Evolutionary conservation across 352 stramenopile species (phyloP).

Genomic region (Globisporangium irregulare): DNA sequence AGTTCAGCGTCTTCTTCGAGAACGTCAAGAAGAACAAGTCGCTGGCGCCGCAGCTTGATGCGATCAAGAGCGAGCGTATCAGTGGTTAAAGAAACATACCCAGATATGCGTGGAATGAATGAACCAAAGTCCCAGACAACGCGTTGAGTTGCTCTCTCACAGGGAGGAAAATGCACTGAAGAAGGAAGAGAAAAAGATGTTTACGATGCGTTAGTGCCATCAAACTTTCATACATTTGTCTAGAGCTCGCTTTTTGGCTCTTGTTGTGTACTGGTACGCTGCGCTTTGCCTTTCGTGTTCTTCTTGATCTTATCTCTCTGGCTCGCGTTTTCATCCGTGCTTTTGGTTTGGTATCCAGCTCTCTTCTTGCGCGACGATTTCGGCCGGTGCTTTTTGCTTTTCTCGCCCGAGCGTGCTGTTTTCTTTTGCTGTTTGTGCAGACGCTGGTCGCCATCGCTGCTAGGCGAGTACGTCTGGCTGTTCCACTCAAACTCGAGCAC

Average conservation of each 20-base stretch:
- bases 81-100: constrained; percentile 21
- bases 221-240: constrained; percentile 5
- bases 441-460: background rate
- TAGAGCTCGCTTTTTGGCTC: constrained; percentile 14
- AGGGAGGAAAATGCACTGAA: background rate
- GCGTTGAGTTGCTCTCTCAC: background rate
- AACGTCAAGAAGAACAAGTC: constrained; percentile 68
- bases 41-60: constrained; percentile 55
- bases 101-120: background rate
- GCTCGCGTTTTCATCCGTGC: constrained; percentile 8
- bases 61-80: constrained; percentile 55
- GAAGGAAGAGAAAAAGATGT: background rate
- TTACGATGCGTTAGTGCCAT: background rate
- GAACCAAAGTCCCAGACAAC: background rate
- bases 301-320: background rate
- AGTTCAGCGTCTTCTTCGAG: constrained; percentile 59
- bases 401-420: constrained; percentile 12
- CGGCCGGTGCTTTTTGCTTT: background rate
- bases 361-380: background rate
- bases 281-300: constrained; percentile 6
- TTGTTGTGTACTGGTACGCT: constrained; percentile 4
- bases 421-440: constrained; percentile 15
- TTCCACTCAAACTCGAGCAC: constrained; percentile 71
- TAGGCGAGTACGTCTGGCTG: constrained; percentile 30
- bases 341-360: constrained; percentile 6